Conservation (phyloP, 495 filamentous ascomycete species). For the Talaromyces ruber region DNA sequence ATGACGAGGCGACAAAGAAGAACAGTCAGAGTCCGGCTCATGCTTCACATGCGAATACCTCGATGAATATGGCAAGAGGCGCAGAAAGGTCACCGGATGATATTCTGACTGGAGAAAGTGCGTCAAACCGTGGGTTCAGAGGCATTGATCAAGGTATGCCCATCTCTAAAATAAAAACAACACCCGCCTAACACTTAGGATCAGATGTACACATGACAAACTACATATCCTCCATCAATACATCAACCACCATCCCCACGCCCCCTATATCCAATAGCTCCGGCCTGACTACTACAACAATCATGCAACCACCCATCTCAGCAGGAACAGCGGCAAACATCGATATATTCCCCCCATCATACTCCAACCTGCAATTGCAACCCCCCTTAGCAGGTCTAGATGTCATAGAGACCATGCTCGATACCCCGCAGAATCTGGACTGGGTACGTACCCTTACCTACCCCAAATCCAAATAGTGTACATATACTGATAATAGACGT, state of each 20-base stretch:
- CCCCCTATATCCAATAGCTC: not conserved
- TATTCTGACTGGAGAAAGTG: slow-evolving; percentile 3
- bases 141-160: not conserved
- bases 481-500: not conserved
- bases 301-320: not conserved
- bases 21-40: not conserved
- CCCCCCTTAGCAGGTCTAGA: slow-evolving; percentile 29
- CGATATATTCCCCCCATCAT: slow-evolving; percentile 21
- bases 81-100: not conserved
- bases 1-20: not conserved
- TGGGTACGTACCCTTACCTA: slow-evolving; percentile 52
- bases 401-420: slow-evolving; percentile 47
- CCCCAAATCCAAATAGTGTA: not conserved
- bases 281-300: not conserved
- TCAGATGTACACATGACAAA: not conserved
- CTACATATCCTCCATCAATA: not conserved
- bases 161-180: too few relatives aligned
- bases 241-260: not conserved
- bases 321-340: not conserved
- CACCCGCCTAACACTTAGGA: too few relatives aligned
- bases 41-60: not conserved
- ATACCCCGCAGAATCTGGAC: slow-evolving; percentile 50
- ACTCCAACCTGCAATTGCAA: slow-evolving; percentile 8
- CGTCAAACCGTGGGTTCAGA: not conserved
- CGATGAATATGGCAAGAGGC: not conserved